A percentile compares a stretch with the other conserved stretches of the same genome.
Conservation (phyloP, 2,329 filamentous ascomycete species). For the Colletotrichum liaoningense region DNA sequence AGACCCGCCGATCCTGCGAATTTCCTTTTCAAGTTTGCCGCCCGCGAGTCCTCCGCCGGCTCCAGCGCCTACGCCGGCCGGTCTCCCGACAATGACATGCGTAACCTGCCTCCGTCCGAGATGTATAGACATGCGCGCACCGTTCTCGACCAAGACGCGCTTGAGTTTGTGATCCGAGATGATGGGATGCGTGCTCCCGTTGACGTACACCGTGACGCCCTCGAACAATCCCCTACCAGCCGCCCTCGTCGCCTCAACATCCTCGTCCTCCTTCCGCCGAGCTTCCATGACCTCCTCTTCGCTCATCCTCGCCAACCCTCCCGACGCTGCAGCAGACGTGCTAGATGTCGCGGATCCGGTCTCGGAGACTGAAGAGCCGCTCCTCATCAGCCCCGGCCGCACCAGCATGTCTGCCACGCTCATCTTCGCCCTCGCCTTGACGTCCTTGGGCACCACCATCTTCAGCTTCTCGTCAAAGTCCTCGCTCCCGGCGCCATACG, state of each 20-base stretch:
- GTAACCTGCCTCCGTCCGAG: constrained; percentile 82
- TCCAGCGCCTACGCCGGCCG: constrained; percentile 59
- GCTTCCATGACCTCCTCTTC: constrained; percentile 43
- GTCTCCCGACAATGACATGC: constrained; percentile 83
- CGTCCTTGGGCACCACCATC: constrained; percentile 56
- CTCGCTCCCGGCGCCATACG: constrained; percentile 72
- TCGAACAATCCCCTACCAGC: constrained; percentile 68
- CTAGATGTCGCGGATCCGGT: constrained; percentile 1
- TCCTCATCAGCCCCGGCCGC: constrained; percentile 56
- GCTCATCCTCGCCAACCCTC: constrained; percentile 5
- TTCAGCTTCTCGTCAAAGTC: constrained; percentile 61
- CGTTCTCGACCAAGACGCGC: constrained; percentile 79
- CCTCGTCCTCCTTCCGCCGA: constrained; percentile 61
- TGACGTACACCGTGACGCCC: constrained; percentile 83
- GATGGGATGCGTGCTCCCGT: constrained; percentile 84
- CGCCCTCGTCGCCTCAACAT: constrained; percentile 50
- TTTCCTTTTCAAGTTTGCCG: constrained; percentile 85
- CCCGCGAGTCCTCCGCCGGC: constrained; percentile 81
- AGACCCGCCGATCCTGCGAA: constrained; percentile 73
- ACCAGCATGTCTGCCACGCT: constrained; percentile 67
- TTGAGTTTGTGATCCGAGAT: constrained; percentile 91
- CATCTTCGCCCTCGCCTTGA: constrained; percentile 49
- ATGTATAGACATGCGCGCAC: constrained; percentile 76
- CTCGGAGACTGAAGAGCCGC: constrained; percentile 30
- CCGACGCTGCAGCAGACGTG: neutral